Percentiles rank a stretch among this genome's conserved stretches.
Conservation (phyloP, 148 eudicot species). For the Chenopodium suecicum region DNA sequence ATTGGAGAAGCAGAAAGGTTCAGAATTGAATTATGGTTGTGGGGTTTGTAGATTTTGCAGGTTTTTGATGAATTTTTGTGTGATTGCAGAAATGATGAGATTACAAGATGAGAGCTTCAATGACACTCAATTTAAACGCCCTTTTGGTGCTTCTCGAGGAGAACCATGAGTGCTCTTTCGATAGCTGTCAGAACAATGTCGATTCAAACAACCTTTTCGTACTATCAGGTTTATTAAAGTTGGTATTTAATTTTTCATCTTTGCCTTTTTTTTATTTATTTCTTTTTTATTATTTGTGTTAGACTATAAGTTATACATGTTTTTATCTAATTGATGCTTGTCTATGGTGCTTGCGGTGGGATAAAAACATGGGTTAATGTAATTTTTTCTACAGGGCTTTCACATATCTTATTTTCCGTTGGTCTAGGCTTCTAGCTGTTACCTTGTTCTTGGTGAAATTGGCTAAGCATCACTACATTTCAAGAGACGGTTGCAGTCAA, state of each 20-base stretch:
- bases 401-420: constrained; percentile 12
- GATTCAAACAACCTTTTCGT: no score
- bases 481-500: constrained; percentile 63
- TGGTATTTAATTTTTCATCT: no score
- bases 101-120: constrained; percentile 56
- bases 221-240: no score
- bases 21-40: background rate
- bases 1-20: no score
- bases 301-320: no score
- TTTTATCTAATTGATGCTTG: no score
- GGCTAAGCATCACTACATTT: constrained; percentile 63
- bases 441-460: constrained; percentile 88
- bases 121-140: constrained; percentile 67
- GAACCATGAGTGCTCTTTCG: constrained; percentile 58
- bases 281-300: no score
- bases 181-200: no score
- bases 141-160: constrained; percentile 61
- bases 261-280: no score
- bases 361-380: no score
- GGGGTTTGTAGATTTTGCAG: constrained; percentile 13
- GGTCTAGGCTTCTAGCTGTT: constrained; percentile 50
- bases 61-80: constrained; percentile 5
- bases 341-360: no score
- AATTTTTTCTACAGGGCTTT: no score
- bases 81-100: constrained; percentile 67